Conservation (phyloP, 108 stramenopile species). For the Nitzschia inconspicua region DNA sequence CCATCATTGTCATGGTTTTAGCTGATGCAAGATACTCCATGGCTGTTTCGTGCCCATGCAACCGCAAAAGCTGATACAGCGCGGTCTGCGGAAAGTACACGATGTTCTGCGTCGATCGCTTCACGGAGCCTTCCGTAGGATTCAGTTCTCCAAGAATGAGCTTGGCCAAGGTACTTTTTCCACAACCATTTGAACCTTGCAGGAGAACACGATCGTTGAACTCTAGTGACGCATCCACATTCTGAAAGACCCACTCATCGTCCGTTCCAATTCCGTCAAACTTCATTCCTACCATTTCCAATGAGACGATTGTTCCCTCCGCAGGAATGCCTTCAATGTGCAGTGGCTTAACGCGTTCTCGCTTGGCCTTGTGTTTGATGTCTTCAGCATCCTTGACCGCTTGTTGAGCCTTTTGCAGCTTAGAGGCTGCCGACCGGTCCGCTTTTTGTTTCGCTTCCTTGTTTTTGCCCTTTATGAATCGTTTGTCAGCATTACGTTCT, state of each 20-base stretch:
- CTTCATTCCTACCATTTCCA: constrained; percentile 38
- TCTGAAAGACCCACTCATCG: constrained; percentile 22
- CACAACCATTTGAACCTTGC: constrained; percentile 50
- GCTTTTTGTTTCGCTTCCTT: constrained; percentile 70
- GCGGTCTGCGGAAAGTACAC: constrained; percentile 53
- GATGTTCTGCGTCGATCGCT: neutral
- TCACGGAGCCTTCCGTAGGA: constrained; percentile 30
- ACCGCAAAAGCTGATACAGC: constrained; percentile 13
- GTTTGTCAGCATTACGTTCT: constrained; percentile 26
- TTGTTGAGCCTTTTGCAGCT: constrained; percentile 34
- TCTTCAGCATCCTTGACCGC: constrained; percentile 32
- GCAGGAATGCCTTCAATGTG: constrained; percentile 24
- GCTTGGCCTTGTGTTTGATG: constrained; percentile 12
- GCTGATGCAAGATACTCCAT: constrained; percentile 16
- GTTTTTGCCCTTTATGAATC: constrained; percentile 51
- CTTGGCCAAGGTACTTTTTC: constrained; percentile 51
- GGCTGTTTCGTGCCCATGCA: constrained; percentile 24
- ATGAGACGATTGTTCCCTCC: constrained; percentile 13
- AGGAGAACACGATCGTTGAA: constrained; percentile 45
- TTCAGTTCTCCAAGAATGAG: constrained; percentile 45
- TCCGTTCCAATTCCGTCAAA: constrained; percentile 34
- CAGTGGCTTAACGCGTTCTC: constrained; percentile 30
- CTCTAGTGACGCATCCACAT: constrained; percentile 34
- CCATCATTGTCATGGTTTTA: constrained; percentile 19
- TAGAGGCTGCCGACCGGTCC: constrained; percentile 48